Conservation (phyloP, 2,329 filamentous ascomycete species). For the Claviceps maximensis region DNA sequence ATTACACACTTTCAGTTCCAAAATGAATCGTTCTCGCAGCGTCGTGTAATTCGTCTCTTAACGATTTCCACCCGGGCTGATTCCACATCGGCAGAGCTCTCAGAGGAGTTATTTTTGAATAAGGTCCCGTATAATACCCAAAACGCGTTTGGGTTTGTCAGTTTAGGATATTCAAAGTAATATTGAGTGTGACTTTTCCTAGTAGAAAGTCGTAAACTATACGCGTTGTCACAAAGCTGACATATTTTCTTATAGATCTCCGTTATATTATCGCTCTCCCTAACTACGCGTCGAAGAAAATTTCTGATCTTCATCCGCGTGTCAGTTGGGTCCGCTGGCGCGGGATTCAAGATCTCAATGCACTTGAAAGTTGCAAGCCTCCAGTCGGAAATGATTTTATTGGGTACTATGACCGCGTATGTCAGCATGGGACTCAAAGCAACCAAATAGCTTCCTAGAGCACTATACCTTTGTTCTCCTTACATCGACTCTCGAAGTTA, state of each 20-base stretch:
- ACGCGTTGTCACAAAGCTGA: not conserved
- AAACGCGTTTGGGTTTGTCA: not conserved
- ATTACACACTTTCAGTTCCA: too few species aligned
- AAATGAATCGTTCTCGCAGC: too few species aligned
- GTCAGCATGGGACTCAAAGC: not conserved
- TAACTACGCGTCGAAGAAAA: not conserved
- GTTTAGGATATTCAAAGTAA: not conserved
- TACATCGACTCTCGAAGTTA: not conserved
- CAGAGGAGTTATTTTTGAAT: not conserved
- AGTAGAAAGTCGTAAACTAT: not conserved
- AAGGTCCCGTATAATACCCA: not conserved
- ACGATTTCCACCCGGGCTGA: too few species aligned
- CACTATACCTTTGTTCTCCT: not conserved
- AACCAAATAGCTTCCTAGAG: not conserved
- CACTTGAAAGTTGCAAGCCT: not conserved
- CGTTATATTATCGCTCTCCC: fast-evolving
- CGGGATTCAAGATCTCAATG: not conserved
- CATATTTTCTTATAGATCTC: not conserved
- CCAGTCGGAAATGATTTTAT: not conserved
- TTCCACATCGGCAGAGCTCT: too few species aligned
- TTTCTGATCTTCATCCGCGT: not conserved
- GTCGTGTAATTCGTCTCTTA: too few species aligned
- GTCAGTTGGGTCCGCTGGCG: fast-evolving
- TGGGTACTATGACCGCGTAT: not conserved
- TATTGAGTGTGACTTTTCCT: not conserved